Evolutionary conservation across 169 alveolate genomes (phyloP), one percentile per base, ranked within the genome.

Genomic region (Plasmodium berghei): DNA sequence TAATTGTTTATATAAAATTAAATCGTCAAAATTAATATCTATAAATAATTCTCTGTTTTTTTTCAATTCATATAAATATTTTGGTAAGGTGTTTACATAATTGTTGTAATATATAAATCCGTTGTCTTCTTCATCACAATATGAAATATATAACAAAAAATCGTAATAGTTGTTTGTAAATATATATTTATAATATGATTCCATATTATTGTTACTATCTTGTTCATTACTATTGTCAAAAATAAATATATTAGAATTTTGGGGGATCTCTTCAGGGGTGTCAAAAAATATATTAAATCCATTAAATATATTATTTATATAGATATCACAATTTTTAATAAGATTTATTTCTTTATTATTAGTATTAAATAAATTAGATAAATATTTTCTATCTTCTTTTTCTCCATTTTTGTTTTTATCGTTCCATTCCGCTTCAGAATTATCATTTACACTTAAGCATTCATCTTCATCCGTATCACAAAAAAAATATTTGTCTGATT

Each of bases 61-160:
- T 58, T 85, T 85, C 52, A 85, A 52, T 64, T 85, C 74, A 58
- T 85, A 85, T 70, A 85, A 70, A 72, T 70, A 85, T 46, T 18
- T 46, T 48, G 91, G 63, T 9, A 85, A 58, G 14, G 0, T 42
- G 26, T 85, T 59, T 45, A 85, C 18, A 62, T 59, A 85, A 58
- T 85, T 58, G 16, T 70, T 85, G 28, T 85, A 85, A 49, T 62
- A 52, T 62, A 85, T 72, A 56, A 16, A 64, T 6, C 91, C 91
- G 6, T 61, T 58, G 1, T 85, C 91, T n/a, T 85, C 91, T 58
- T 85, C 91, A 70, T 85, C 74, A 24, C 87, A 67, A 85, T 55
- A 63, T 12, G 91, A 69, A 9, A 61, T 64, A 34, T 85, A 85
- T 42, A 85, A 42, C 59, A 85, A 70, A 54, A 85, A 85, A 61